Conservation (phyloP, 1,284 basidiomycete species). For the Prillingera fragicola region DNA sequence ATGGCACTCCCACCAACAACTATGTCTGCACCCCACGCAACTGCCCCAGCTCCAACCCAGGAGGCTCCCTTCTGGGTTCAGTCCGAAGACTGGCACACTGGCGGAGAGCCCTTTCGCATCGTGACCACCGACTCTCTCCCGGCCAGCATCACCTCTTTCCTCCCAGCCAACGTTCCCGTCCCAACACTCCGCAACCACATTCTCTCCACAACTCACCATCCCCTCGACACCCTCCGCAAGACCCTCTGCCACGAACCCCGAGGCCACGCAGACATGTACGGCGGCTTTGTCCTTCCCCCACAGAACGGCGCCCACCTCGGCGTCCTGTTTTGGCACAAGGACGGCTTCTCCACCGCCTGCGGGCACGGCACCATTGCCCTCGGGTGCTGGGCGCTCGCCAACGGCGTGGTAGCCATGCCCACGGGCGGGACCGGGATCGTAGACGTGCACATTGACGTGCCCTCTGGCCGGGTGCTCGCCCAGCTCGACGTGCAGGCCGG, state of each 20-base stretch:
- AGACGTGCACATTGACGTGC: slow-evolving; percentile 19
- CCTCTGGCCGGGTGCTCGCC: slow-evolving; percentile 12
- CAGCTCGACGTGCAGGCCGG: slow-evolving; percentile 6
- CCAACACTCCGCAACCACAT: slow-evolving; percentile 4
- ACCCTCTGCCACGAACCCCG: slow-evolving; percentile 45
- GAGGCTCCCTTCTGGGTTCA: slow-evolving; percentile 18
- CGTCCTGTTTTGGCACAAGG: slow-evolving; percentile 53
- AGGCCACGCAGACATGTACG: slow-evolving; percentile 53
- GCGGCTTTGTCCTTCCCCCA: slow-evolving; percentile 49
- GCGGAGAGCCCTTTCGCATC: slow-evolving; percentile 27
- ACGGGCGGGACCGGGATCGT: not conserved
- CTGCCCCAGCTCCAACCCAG: too few relatives aligned
- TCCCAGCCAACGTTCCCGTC: too few relatives aligned
- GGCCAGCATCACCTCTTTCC: too few relatives aligned
- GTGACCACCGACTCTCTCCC: slow-evolving; percentile 4
- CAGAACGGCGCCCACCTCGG: slow-evolving; percentile 48
- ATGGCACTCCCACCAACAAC: too few relatives aligned
- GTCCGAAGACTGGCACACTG: slow-evolving; percentile 26
- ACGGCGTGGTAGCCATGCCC: slow-evolving; percentile 7
- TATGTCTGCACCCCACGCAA: too few relatives aligned
- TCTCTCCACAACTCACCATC: slow-evolving; percentile 6
- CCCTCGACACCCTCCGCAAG: slow-evolving; percentile 17
- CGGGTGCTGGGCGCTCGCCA: slow-evolving; percentile 50
- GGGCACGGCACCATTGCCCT: slow-evolving; percentile 53
- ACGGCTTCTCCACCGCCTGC: slow-evolving; percentile 54